A percentile compares a stretch with the other conserved stretches of the same genome.
These are phyloP conservation scores for Acer saccharum DNA, from an alignment of 345 rosid species.

Conservation along the genomic window DNA sequence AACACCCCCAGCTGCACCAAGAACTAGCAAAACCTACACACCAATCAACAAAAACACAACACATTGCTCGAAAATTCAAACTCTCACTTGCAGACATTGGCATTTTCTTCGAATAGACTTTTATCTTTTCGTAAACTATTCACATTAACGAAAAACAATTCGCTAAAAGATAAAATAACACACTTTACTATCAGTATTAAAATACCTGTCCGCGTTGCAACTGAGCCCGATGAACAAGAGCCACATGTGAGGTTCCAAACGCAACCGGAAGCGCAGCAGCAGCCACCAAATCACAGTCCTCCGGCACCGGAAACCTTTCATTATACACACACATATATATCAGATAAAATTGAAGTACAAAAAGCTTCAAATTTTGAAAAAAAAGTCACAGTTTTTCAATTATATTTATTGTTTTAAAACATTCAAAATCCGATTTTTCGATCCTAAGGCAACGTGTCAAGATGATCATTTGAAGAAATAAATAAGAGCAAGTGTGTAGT, in stretches of 20 bases:
- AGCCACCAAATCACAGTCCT: slow-evolving; percentile 77
- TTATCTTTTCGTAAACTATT: neutral
- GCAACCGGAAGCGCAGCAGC: slow-evolving; percentile 92
- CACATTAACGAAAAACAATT: neutral
- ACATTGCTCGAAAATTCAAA: neutral
- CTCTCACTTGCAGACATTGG: neutral
- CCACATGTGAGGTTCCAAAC: slow-evolving; percentile 94
- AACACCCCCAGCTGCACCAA: slow-evolving; percentile 99
- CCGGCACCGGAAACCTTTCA: slow-evolving; percentile 67
- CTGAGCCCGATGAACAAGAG: slow-evolving; percentile 84
- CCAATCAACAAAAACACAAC: neutral
- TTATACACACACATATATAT: neutral
- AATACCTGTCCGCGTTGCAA: slow-evolving; percentile 67
- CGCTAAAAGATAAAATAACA: neutral
- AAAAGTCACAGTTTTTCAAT: neutral
- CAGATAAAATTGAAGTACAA: neutral
- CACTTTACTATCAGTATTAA: neutral
- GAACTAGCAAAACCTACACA: slow-evolving; percentile 76
- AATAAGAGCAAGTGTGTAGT: neutral
- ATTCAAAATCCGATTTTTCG: neutral
- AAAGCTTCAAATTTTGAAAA: neutral
- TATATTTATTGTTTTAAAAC: neutral
- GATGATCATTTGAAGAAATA: neutral
- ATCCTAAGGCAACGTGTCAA: too few species aligned
- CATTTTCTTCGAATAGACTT: neutral